Evolutionary conservation across 139 green algal species (phyloP).

Genomic region (Spirogloea muscicola): DNA sequence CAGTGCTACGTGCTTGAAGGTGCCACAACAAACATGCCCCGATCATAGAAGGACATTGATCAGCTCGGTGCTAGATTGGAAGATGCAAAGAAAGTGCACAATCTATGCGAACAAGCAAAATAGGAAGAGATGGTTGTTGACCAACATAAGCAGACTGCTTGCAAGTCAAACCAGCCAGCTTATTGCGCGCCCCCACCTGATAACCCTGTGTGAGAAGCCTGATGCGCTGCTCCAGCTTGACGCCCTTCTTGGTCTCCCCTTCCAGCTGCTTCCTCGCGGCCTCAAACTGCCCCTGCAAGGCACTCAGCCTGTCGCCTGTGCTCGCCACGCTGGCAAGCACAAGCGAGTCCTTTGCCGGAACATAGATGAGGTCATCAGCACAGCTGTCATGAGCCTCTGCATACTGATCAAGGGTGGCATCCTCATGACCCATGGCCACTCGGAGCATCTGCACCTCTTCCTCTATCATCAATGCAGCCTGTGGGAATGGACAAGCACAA

Average conservation of each 20-base stretch:
- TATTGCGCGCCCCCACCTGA: too few relatives aligned
- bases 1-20: too few relatives aligned
- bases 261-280: slow-evolving; percentile 12
- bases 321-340: slow-evolving; percentile 28
- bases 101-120: too few relatives aligned
- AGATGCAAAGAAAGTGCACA: too few relatives aligned
- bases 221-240: slow-evolving; percentile 39
- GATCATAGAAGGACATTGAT: too few relatives aligned
- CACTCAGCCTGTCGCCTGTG: slow-evolving; percentile 16
- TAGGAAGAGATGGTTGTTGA: too few relatives aligned
- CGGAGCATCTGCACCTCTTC: slow-evolving; percentile 31
- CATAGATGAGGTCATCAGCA: slow-evolving; percentile 33
- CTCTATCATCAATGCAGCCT: slow-evolving; percentile 22
- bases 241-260: slow-evolving; percentile 3
- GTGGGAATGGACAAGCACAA: not conserved
- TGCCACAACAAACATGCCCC: too few relatives aligned
- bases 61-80: too few relatives aligned
- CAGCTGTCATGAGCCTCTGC: slow-evolving; percentile 7
- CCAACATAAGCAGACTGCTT: too few relatives aligned
- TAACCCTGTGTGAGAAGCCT: slow-evolving; percentile 25
- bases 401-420: slow-evolving; percentile 12
- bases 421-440: slow-evolving; percentile 23
- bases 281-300: slow-evolving; percentile 38
- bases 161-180: too few relatives aligned
- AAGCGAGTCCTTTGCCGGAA: slow-evolving; percentile 7